Percentiles rank a stretch among this genome's conserved stretches.
These are phyloP conservation scores for Peronosclerospora sorghi DNA, from an alignment of 352 stramenopile species.

Conservation along the genomic window DNA sequence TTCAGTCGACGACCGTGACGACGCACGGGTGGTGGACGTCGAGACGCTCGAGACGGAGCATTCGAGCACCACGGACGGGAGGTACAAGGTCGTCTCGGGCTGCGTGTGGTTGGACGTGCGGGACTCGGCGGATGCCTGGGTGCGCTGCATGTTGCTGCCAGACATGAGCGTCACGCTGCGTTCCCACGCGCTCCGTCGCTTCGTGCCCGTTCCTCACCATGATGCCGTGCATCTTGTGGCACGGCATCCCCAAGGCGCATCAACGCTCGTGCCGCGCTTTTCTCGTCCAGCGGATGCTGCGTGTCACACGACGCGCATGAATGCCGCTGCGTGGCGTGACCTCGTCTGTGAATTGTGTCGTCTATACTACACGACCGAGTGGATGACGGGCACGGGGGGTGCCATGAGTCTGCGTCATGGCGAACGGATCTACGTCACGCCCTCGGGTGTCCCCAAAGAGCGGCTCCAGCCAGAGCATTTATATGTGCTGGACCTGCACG, in stretches of 20 bases:
- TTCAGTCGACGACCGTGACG: conserved; percentile 6
- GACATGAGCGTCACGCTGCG: conserved; percentile 26
- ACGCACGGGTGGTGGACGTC: too few species aligned
- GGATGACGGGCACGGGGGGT: conserved; percentile 92
- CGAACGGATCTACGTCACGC: conserved; percentile 92
- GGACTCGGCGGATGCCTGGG: conserved; percentile 59
- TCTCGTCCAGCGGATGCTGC: conserved; percentile 29
- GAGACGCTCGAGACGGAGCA: conserved; percentile 35
- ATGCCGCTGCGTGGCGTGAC: conserved; percentile 33
- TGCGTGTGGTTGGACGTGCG: conserved; percentile 51
- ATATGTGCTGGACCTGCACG: conserved; percentile 88
- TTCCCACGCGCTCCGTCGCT: conserved; percentile 27
- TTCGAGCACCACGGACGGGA: conserved; percentile 13
- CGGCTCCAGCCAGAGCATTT: conserved; percentile 91
- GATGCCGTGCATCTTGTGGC: conserved; percentile 16
- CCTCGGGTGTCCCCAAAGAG: conserved; percentile 94
- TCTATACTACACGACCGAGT: conserved; percentile 76
- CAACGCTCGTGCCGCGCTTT: conserved; percentile 26
- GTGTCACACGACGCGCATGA: conserved; percentile 24
- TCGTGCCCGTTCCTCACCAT: conserved; percentile 16
- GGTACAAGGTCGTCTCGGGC: conserved; percentile 34
- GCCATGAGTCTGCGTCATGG: conserved; percentile 89
- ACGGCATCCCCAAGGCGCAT: background rate
- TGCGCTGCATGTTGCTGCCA: conserved; percentile 35
- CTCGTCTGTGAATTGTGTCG: conserved; percentile 64